Conservation (phyloP, 805 yeast species). For the Sungouiozyma intestinalis region DNA sequence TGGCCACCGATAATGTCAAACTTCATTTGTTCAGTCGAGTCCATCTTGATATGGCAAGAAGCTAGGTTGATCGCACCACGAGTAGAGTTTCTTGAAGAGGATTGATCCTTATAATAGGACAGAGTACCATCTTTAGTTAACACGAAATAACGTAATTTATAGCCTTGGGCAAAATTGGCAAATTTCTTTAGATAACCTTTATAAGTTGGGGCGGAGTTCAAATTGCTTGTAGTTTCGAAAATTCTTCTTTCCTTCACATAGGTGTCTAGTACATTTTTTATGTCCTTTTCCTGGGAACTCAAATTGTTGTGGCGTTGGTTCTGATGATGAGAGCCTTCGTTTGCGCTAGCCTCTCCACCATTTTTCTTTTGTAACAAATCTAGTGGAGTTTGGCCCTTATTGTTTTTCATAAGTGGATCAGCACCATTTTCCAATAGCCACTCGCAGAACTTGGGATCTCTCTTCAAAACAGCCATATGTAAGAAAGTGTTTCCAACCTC, state of each 20-base stretch:
- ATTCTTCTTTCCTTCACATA: constrained; percentile 72
- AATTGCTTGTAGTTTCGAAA: constrained; percentile 33
- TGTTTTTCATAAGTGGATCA: constrained; percentile 83
- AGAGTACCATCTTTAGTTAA: constrained; percentile 70
- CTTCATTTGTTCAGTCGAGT: constrained; percentile 82
- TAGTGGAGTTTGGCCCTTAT: constrained; percentile 67
- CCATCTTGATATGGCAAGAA: constrained; percentile 71
- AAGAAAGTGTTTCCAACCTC: constrained; percentile 68
- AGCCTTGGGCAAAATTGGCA: constrained; percentile 96
- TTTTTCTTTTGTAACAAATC: constrained; percentile 48
- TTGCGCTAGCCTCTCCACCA: constrained; percentile 3
- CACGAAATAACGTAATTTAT: constrained; percentile 87
- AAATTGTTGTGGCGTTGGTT: neutral
- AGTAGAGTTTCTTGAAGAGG: constrained; percentile 60
- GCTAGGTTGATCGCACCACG: constrained; percentile 83
- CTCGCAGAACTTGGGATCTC: constrained; percentile 70
- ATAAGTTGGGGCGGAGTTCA: constrained; percentile 59
- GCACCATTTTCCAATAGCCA: constrained; percentile 90
- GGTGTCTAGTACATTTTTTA: constrained; percentile 54
- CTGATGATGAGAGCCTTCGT: constrained; percentile 7
- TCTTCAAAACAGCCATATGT: constrained; percentile 71
- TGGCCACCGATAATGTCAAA: constrained; percentile 76
- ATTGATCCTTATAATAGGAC: constrained; percentile 84
- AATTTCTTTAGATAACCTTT: constrained; percentile 90
- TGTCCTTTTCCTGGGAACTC: constrained; percentile 18